Conservation (phyloP, 495 filamentous ascomycete species). For the Neurospora pannonica region DNA sequence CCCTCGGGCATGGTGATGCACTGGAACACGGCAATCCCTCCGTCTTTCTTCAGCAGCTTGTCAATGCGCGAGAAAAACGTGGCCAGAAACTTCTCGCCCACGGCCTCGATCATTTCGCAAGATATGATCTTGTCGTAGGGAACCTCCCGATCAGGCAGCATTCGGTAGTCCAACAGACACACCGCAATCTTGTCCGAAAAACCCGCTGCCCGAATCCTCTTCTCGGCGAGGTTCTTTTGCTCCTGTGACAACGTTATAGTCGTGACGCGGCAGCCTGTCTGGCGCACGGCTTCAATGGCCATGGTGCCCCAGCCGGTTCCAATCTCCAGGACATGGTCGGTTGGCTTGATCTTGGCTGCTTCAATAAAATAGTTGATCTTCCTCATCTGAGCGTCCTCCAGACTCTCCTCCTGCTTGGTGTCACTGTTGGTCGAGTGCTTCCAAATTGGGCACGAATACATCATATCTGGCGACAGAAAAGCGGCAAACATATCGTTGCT, state of each 20-base stretch:
- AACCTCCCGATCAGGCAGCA: slow-evolving; percentile 38
- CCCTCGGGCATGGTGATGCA: slow-evolving; percentile 68
- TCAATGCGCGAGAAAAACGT: slow-evolving; percentile 53
- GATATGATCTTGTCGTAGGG: slow-evolving; percentile 59
- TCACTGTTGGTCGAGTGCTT: slow-evolving; percentile 7
- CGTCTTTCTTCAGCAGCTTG: slow-evolving; percentile 48
- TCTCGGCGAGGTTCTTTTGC: slow-evolving; percentile 51
- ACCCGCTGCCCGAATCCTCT: slow-evolving; percentile 44
- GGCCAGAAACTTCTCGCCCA: slow-evolving; percentile 53
- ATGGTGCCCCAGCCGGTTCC: slow-evolving; percentile 64
- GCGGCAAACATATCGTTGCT: slow-evolving; percentile 65
- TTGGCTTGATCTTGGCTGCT: slow-evolving; percentile 47
- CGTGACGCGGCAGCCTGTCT: slow-evolving; percentile 53
- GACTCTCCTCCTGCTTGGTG: slow-evolving; percentile 31
- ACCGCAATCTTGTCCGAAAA: slow-evolving; percentile 46
- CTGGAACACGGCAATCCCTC: slow-evolving; percentile 61
- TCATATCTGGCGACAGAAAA: slow-evolving; percentile 66
- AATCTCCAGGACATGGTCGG: slow-evolving; percentile 60
- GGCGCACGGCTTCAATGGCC: slow-evolving; percentile 50
- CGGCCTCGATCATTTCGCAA: slow-evolving; percentile 71
- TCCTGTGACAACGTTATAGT: slow-evolving; percentile 51
- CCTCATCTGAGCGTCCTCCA: slow-evolving; percentile 54
- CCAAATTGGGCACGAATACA: slow-evolving; percentile 69
- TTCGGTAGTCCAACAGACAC: slow-evolving; percentile 52
- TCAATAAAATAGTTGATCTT: slow-evolving; percentile 55